phyloP scores from a whole-genome alignment of 176 grass and related monocot species.

The Aegilops sharonensis region DNA sequence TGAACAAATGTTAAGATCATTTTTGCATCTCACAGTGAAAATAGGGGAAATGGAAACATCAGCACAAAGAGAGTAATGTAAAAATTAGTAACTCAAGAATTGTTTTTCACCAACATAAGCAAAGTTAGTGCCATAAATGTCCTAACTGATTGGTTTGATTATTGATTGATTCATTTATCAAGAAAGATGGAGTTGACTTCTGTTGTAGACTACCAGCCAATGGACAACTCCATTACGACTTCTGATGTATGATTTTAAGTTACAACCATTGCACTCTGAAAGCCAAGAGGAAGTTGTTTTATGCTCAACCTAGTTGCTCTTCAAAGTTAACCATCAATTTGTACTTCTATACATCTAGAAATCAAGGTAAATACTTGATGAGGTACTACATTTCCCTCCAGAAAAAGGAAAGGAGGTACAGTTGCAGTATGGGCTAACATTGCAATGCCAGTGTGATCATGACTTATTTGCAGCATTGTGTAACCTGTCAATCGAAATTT shows the following conservation, averaged over 20 bases:
- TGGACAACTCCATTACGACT: background rate
- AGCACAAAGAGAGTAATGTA: background rate
- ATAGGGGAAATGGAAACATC: background rate
- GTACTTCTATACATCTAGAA: background rate
- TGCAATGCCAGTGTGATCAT: background rate
- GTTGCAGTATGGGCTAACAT: background rate
- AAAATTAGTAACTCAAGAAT: background rate
- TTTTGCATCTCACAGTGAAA: background rate
- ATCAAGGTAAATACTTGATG: constrained; percentile 3
- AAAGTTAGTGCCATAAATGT: constrained; percentile 3
- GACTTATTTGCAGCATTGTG: background rate
- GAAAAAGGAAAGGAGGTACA: background rate
- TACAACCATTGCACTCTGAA: background rate
- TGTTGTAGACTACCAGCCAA: background rate
- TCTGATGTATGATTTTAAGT: background rate
- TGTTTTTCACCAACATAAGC: background rate
- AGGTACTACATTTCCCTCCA: background rate
- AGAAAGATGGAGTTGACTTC: background rate
- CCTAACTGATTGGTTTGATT: background rate
- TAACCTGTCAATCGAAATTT: background rate
- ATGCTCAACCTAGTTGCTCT: constrained; percentile 2
- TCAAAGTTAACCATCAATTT: background rate
- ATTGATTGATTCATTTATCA: background rate
- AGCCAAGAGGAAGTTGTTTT: background rate
- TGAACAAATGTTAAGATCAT: background rate